These are phyloP conservation scores for Penicillium longicatenatum DNA, from an alignment of 495 filamentous ascomycete genomes.

Conservation along the genomic window DNA sequence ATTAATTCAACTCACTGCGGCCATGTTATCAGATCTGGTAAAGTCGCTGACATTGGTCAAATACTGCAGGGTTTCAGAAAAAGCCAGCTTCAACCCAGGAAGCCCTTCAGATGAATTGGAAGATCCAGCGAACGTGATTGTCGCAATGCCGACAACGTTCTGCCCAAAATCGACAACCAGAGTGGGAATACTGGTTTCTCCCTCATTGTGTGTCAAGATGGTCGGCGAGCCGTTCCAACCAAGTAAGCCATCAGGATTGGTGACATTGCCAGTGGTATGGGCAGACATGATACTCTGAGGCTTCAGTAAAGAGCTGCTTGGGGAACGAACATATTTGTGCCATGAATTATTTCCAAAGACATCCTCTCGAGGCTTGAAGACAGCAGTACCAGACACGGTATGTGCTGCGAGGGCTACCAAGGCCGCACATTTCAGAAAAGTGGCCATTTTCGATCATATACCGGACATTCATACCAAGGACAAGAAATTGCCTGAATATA, in stretches of 20 bases:
- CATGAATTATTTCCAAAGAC: neutral
- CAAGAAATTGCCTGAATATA: neutral
- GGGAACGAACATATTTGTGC: conserved; percentile 18
- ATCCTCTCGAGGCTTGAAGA: neutral
- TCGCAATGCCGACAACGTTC: conserved; percentile 40
- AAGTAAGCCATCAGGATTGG: conserved; percentile 8
- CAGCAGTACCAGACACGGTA: conserved; percentile 3
- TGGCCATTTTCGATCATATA: neutral
- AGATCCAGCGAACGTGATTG: conserved; percentile 31
- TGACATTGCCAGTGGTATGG: conserved; percentile 9
- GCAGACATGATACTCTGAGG: conserved; percentile 7
- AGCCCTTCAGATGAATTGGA: conserved; percentile 18
- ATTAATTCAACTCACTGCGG: conserved; percentile 1
- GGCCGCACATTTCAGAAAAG: neutral
- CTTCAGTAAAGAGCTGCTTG: conserved; percentile 8
- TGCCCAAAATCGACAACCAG: conserved; percentile 49
- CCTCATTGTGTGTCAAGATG: conserved; percentile 11
- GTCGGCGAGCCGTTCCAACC: conserved; percentile 5
- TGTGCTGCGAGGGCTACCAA: neutral
- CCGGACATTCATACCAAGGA: neutral
- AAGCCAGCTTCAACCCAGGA: conserved; percentile 45
- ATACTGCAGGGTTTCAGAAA: conserved; percentile 47
- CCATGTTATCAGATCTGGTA: conserved; percentile 43
- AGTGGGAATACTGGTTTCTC: conserved; percentile 5
- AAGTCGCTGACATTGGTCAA: conserved; percentile 46